Percentiles rank a stretch among this genome's conserved stretches.
Evolutionary conservation across 1,284 basidiomycete genomes (phyloP).

Genomic region (Tilletia caries): DNA sequence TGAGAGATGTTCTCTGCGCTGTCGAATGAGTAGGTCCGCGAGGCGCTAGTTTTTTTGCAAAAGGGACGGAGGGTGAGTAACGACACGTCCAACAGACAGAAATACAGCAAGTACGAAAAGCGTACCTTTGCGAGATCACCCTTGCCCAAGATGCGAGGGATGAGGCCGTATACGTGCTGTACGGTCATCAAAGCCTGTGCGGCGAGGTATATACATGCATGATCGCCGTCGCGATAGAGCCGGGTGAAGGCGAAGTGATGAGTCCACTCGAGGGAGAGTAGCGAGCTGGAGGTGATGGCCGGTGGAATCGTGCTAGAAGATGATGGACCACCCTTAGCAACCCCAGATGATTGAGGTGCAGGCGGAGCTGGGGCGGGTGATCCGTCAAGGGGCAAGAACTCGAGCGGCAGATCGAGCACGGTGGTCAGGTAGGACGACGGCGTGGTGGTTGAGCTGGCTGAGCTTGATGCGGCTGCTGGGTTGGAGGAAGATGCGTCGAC

Average conservation of each 20-base stretch:
- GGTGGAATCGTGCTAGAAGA: background rate
- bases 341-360: background rate
- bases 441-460: background rate
- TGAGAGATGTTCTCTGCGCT: conserved; percentile 57
- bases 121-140: conserved; percentile 81
- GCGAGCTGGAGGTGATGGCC: conserved; percentile 3
- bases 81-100: background rate
- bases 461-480: conserved; percentile 20
- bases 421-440: conserved; percentile 8
- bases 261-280: conserved; percentile 40
- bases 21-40: conserved; percentile 67
- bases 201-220: conserved; percentile 82
- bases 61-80: too few relatives aligned
- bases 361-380: background rate
- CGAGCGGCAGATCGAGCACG: conserved; percentile 71
- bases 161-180: conserved; percentile 80
- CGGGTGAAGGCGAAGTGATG: conserved; percentile 36
- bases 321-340: background rate
- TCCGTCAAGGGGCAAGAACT: conserved; percentile 76
- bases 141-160: conserved; percentile 89
- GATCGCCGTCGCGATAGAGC: conserved; percentile 76
- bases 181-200: conserved; percentile 79
- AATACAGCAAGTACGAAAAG: conserved; percentile 14
- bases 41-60: conserved; percentile 66
- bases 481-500: conserved; percentile 16